Evolutionary conservation across 495 filamentous ascomycete genomes (phyloP), one percentile per base, ranked within the genome.

Genomic region (Tuber brumale): DNA sequence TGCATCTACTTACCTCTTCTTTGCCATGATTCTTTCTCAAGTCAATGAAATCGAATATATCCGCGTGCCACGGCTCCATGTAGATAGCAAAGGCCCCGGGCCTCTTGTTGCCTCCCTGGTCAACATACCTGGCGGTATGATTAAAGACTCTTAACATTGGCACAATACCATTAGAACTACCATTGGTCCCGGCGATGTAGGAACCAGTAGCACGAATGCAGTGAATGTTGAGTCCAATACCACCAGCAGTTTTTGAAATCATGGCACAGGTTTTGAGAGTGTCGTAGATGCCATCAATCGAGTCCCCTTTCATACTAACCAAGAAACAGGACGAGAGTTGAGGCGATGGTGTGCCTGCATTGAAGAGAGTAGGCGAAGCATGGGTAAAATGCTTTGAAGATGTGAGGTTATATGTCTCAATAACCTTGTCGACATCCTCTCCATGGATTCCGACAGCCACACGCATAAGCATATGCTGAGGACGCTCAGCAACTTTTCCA

Each of bases 381-480:
- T 98, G 96, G 43, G 95, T 99, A 87, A 99, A 99, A 86, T 91
- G 93, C 84, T 97, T 97, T 86, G 89, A 92, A 37, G 95, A 98
- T 94, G 98, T 97, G 84, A 95, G 88, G 86, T 97, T 94, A 86
- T 99, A 99, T 69, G 96, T 97, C 87, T 98, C 94, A 72, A 98
- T 89, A 77, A 91, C 94, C 83, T 90, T 92, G 87, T 98, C 95
- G 75, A 98, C 90, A 84, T 99, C 90, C 61, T 96, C 92, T 57
- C 93, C 95, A 85, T 97, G 94, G 77, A 99, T 97, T 73, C 96
- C 95, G 70, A 99, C 95, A 76, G 95, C 90, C 61, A 99, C 95
- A 86, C 95, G 93, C 95, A 99, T 99, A 82, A 99, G 93, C 93
- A 98, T 92, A 86, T 99, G 95, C 85, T 99, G 95, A 70, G 95